Evolutionary conservation across 2,329 filamentous ascomycete species (phyloP).

Genomic region (Parastagonospora avenae): DNA sequence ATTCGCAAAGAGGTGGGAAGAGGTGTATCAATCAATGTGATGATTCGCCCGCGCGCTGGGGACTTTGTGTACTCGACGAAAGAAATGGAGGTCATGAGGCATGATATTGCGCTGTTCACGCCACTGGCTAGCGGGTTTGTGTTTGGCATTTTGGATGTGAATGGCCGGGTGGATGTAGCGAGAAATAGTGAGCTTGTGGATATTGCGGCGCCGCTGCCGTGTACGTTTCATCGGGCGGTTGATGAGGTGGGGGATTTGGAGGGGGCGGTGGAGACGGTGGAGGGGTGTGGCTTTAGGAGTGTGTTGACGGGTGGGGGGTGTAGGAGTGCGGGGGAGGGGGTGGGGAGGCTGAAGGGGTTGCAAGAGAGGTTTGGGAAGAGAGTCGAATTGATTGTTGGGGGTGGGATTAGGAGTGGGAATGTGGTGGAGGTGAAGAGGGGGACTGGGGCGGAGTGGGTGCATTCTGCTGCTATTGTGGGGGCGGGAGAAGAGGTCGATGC

Average conservation of each 20-base stretch:
- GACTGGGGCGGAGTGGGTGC: constrained; percentile 45
- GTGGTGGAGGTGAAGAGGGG: constrained; percentile 38
- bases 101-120: constrained; percentile 45
- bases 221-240: constrained; percentile 62
- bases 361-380: constrained; percentile 33
- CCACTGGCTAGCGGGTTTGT: constrained; percentile 56
- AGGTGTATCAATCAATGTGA: constrained; percentile 55
- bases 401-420: constrained; percentile 56
- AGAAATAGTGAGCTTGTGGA: constrained; percentile 51
- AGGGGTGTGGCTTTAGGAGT: constrained; percentile 51
- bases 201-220: constrained; percentile 50
- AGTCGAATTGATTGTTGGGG: constrained; percentile 57
- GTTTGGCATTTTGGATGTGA: constrained; percentile 53
- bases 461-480: constrained; percentile 52
- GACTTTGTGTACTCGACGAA: constrained; percentile 51
- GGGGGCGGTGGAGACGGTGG: constrained; percentile 45
- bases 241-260: constrained; percentile 47
- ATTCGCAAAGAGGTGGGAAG: constrained; percentile 25
- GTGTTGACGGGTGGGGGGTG: constrained; percentile 57
- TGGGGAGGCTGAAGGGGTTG: constrained; percentile 38
- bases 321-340: constrained; percentile 43
- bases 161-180: constrained; percentile 46
- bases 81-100: constrained; percentile 54
- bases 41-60: constrained; percentile 58
- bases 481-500: constrained; percentile 39